These are phyloP conservation scores for Colletotrichum higginsianum DNA, from an alignment of 2,329 filamentous ascomycete species.

Conservation along the genomic window DNA sequence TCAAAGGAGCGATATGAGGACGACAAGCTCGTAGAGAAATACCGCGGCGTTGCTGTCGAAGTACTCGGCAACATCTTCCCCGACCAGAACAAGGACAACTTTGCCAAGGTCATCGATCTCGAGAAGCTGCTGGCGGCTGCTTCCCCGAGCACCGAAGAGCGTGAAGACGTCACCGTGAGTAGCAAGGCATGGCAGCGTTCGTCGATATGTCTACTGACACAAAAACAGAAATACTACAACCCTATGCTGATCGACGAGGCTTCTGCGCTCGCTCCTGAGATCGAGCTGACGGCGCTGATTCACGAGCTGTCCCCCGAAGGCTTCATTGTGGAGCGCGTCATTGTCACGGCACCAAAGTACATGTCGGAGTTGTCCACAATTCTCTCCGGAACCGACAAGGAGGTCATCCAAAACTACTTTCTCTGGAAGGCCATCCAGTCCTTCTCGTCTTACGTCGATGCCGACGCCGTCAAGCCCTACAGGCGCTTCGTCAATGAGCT, in stretches of 20 bases:
- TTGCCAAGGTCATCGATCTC: conserved; percentile 65
- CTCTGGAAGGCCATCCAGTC: conserved; percentile 74
- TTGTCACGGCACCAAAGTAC: conserved; percentile 73
- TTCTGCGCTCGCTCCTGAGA: conserved; percentile 67
- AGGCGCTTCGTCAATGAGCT: conserved; percentile 73
- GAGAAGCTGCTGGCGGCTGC: conserved; percentile 74
- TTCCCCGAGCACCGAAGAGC: conserved; percentile 71
- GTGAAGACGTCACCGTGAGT: conserved; percentile 70
- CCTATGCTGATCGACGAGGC: conserved; percentile 71
- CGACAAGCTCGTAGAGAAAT: conserved; percentile 65
- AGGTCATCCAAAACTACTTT: conserved; percentile 74
- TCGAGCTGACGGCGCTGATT: conserved; percentile 69
- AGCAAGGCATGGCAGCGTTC: too few species aligned
- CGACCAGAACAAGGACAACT: conserved; percentile 54
- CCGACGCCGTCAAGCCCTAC: conserved; percentile 72
- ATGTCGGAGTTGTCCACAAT: conserved; percentile 71
- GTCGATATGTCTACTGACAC: conserved; percentile 1
- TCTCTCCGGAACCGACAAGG: conserved; percentile 66
- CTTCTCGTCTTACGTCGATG: conserved; percentile 69
- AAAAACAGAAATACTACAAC: conserved; percentile 73
- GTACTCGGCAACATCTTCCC: conserved; percentile 51
- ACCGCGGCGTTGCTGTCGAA: conserved; percentile 53
- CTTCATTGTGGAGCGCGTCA: conserved; percentile 66
- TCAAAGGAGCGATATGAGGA: conserved; percentile 74
- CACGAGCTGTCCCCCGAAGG: conserved; percentile 65